Evolutionary conservation across 2,329 filamentous ascomycete species (phyloP), one percentile per base, ranked within the genome.

Genomic region (Colletotrichum horii): DNA sequence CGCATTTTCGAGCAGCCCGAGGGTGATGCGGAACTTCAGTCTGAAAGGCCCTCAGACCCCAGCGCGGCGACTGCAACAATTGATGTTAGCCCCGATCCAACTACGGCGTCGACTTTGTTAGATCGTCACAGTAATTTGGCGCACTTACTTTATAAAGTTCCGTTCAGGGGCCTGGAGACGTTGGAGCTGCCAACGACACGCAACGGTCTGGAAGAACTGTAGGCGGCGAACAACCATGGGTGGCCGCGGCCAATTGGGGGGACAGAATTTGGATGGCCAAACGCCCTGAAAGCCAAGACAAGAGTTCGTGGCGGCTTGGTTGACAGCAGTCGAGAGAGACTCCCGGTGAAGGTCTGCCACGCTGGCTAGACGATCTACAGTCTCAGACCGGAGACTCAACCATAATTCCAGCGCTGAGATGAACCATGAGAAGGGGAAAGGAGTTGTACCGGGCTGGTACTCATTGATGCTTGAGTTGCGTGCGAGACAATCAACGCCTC

Each of bases 231-330:
- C 36, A 43, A 16, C 3, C 36, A 12, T 3, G 38, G 38, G 38
- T 19, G 5, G 1, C 3, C n/a, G 9, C 19, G 0, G 19, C 19
- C 19, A 48, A 48, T 19, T 48, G 6, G 12, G n/a, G n/a, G 3
- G 38, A n/a, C 12, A 48, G 38, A n/a, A 48, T 48, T 48, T n/a
- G 3, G 38, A n/a, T n/a, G 19, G 19, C 12, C 38, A 48, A 48
- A 48, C 38, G 19, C 1, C 19, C 5, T 12, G 38, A 48, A n/a
- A n/a, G 38, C 38, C 38, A 48, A 48, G 38, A n/a, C 0, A 48
- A 9, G 3, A n/a, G 38, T 48, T 48, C 5, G 38, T 48, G 19
- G 3, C 19, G 3, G 38, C 38, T n/a, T 48, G 38, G 38, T n/a
- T n/a, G 38, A 12, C 9, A 48, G 38, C 6, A 2, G 19, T n/a